Base-by-base conservation (phyloP, 108 stramenopile species). In the Fistulifera solaris region DNA sequence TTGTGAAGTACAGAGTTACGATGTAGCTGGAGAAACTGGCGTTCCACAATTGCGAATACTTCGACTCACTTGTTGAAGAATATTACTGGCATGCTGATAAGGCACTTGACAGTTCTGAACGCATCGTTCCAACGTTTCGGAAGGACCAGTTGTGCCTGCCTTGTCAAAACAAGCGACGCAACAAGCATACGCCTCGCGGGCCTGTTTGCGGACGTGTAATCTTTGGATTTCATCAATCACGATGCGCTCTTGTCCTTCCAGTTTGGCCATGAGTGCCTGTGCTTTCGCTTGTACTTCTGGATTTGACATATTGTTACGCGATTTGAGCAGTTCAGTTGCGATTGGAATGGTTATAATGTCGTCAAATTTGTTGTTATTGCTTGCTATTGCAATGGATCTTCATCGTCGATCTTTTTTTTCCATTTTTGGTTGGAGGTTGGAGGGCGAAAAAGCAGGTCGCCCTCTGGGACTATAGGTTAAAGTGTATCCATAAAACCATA, bases 41-140 rank as follows among this genome's bases (percentile, higher is more conserved):
- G n/a, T n/a, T n/a, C n/a, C n/a, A n/a, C n/a, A n/a, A n/a, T n/a
- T n/a, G n/a, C n/a, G 5, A 46, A n/a, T 5, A 45, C 0, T 44
- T 11, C 7, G 45, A 25, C 70, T 64, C 65, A 75, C 78, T 44
- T 76, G 75, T 78, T 91, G 89, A 13, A 82, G 56, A 16, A 79
- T 47, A 40, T 42, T 54, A 25, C 58, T 67, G 0, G 84, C 77
- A 51, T 68, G 77, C 57, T 92, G 85, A 56, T 86, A 78, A 10
- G 83, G 81, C 2, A 72, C 53, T 59, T 92, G 83, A 48, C 90
- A 92, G 38, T 74, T 72, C 22, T 76, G 73, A 18, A 70, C 67
- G 57, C 90, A 92, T 22, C 68, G 51, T 53, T 87, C 75, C 44
- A 91, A 65, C 38, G 63, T 65, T 40, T 91, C 83, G 14, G 78